A percentile compares a stretch with the other conserved stretches of the same genome.
Evolutionary conservation across 2,329 filamentous ascomycete genomes (phyloP).

Genomic region (Phyllachora maydis): DNA sequence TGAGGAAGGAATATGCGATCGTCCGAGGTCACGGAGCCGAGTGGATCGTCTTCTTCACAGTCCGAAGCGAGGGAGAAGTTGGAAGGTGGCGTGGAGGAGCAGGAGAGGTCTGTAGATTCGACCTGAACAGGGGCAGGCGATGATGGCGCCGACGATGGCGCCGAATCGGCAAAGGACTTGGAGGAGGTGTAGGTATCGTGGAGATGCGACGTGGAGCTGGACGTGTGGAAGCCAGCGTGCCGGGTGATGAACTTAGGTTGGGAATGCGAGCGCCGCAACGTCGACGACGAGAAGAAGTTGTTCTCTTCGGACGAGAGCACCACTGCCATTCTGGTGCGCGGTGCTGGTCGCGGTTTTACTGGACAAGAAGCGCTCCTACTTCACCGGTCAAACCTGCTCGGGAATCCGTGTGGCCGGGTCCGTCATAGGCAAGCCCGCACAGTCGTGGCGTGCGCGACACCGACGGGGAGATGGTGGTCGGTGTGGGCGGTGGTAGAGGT

Average conservation of each 20-base stretch:
- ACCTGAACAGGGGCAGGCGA: slow-evolving; percentile 29
- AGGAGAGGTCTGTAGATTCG: too few species aligned
- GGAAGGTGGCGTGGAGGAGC: slow-evolving; percentile 40
- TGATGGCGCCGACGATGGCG: slow-evolving; percentile 30
- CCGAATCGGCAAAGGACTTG: slow-evolving; percentile 22
- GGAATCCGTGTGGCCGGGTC: too few species aligned
- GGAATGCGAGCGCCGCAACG: slow-evolving; percentile 37
- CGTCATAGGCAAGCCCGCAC: too few species aligned
- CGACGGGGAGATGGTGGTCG: too few species aligned
- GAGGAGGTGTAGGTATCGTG: slow-evolving; percentile 23
- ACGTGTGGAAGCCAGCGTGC: slow-evolving; percentile 19
- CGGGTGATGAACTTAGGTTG: slow-evolving; percentile 31
- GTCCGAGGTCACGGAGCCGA: slow-evolving; percentile 23
- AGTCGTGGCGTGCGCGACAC: too few species aligned
- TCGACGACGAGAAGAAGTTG: slow-evolving; percentile 30
- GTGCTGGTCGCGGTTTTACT: too few species aligned
- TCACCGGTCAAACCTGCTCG: too few species aligned
- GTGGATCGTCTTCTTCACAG: slow-evolving; percentile 21
- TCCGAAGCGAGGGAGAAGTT: slow-evolving; percentile 40
- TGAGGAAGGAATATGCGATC: slow-evolving; percentile 25
- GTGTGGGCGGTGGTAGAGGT: too few species aligned
- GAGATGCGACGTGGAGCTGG: slow-evolving; percentile 23
- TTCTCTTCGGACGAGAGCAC: slow-evolving; percentile 35
- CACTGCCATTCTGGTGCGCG: slow-evolving; percentile 29
- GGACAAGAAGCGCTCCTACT: too few species aligned